Percentiles rank a stretch among this genome's conserved stretches.
phyloP scores from a whole-genome alignment of 345 rosid genomes.

The Aegle marmelos region DNA sequence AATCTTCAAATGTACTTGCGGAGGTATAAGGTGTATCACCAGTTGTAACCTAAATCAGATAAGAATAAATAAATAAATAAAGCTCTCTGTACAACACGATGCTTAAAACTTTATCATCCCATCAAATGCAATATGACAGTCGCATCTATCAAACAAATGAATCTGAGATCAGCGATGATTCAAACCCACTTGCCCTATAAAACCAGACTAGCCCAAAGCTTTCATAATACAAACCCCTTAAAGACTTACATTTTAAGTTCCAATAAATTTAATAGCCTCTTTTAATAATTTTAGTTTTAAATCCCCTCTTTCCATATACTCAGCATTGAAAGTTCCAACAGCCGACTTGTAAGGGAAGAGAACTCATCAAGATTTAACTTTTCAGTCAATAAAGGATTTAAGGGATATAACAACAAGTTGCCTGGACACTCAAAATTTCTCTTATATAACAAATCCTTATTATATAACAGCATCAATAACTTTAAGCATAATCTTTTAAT shows the following conservation, averaged over 20 bases:
- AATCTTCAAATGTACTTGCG: slow-evolving; percentile 73
- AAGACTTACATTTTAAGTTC: no score
- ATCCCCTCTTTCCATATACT: no score
- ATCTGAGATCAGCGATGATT: background rate
- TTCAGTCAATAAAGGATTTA: no score
- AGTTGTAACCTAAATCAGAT: slow-evolving; percentile 54
- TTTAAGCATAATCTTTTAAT: background rate
- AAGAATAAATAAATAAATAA: background rate
- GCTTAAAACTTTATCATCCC: background rate
- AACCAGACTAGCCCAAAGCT: background rate
- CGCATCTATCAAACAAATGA: background rate
- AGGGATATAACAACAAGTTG: no score
- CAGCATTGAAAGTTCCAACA: no score
- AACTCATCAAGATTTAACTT: no score
- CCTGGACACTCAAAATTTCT: no score
- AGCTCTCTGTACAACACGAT: background rate
- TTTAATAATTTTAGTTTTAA: no score
- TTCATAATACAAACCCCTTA: background rate
- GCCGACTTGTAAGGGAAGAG: no score
- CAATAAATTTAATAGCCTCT: no score
- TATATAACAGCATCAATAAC: no score
- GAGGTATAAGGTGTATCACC: slow-evolving; percentile 88
- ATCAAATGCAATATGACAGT: background rate
- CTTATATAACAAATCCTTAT: no score
- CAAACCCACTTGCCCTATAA: background rate